Percentiles rank a stretch among this genome's conserved stretches.
phyloP scores from a whole-genome alignment of 495 filamentous ascomycete genomes.

The Talaromyces stipitatus region DNA sequence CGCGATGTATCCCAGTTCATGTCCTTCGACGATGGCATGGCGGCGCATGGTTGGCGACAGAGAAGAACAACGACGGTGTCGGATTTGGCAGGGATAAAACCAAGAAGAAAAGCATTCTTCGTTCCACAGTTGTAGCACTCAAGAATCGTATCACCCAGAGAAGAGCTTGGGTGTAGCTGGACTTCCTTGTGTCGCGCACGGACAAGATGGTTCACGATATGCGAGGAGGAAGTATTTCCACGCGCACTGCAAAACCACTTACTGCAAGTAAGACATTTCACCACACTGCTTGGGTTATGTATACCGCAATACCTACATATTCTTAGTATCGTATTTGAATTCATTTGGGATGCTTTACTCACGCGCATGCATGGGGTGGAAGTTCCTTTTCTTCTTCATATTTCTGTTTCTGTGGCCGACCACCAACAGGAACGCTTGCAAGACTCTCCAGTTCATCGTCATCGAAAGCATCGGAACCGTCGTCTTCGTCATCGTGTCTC shows the following conservation, averaged over 20 bases:
- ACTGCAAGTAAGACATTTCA: slow-evolving; percentile 89
- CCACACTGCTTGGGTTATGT: slow-evolving; percentile 88
- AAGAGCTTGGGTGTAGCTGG: slow-evolving; percentile 87
- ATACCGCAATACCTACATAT: slow-evolving; percentile 85
- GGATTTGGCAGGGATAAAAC: slow-evolving; percentile 98
- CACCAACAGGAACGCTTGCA: slow-evolving; percentile 73
- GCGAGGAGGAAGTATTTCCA: slow-evolving; percentile 92
- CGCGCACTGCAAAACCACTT: slow-evolving; percentile 99
- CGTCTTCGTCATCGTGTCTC: slow-evolving; percentile 77
- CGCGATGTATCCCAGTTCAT: slow-evolving; percentile 99
- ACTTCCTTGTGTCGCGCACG: slow-evolving; percentile 98
- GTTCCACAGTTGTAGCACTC: slow-evolving; percentile 99
- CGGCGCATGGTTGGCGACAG: slow-evolving; percentile 92
- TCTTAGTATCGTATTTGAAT: slow-evolving; percentile 7
- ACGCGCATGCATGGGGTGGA: slow-evolving; percentile 94
- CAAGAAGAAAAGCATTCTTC: slow-evolving; percentile 98
- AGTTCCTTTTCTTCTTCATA: slow-evolving; percentile 86
- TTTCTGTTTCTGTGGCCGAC: slow-evolving; percentile 56
- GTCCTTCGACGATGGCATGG: slow-evolving; percentile 94
- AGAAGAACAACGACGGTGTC: slow-evolving; percentile 96
- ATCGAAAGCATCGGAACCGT: slow-evolving; percentile 72
- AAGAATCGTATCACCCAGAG: slow-evolving; percentile 93
- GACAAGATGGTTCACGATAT: slow-evolving; percentile 97
- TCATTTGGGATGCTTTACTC: slow-evolving; percentile 31
- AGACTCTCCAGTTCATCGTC: slow-evolving; percentile 91